Base-by-base conservation (phyloP, 1,139 yeast species). In the Lodderomyces margitis region DNA sequence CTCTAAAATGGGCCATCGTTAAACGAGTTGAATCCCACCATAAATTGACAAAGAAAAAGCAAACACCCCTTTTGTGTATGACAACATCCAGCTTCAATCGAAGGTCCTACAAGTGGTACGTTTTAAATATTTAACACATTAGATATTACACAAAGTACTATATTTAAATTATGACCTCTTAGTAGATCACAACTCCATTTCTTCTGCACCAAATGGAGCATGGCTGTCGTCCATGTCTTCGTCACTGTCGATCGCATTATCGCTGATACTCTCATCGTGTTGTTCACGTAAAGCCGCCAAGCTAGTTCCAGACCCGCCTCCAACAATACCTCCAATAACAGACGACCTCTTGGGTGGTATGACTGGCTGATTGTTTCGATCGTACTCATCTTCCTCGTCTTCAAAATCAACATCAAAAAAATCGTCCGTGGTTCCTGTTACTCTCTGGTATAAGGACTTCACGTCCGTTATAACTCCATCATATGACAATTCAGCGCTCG, bases 351-450 rank as follows among this genome's bases (percentile, higher is more conserved):
- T 44, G 21, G 41, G 39, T 31, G 37, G 45, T 12, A 33, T 40
- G 6, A 35, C 38, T 16, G 41, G 47, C 31, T 44, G 44, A 14
- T 41, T 40, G 16, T 24, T 33, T 28, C 45, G 48, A 47, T 50
- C 55, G 38, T 54, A 53, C 21, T 70, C 74, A 35, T 83, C 92
- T 41, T 87, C 96, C 16, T 89, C 96, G 59, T 91, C 98, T 63
- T 91, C 98, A 58, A 91, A 91, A 62, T 91, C 98, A 27, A 91
- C 88, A 61, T 88, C 96, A 56, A 91, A 91, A 64, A 91, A 91
- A 62, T 91, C 98, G 53, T 91, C 98, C 57, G 87, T 95, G 4
- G 95, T 78, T 3, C 98, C 98, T 4, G 94, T 94, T 48, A 91
- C 80, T 46, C 76, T 72, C 45, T 80, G 81, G 59, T 87, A 92